Evolutionary conservation across 345 rosid species (phyloP), one percentile per base, ranked within the genome.

Genomic region (Camelina sativa): DNA sequence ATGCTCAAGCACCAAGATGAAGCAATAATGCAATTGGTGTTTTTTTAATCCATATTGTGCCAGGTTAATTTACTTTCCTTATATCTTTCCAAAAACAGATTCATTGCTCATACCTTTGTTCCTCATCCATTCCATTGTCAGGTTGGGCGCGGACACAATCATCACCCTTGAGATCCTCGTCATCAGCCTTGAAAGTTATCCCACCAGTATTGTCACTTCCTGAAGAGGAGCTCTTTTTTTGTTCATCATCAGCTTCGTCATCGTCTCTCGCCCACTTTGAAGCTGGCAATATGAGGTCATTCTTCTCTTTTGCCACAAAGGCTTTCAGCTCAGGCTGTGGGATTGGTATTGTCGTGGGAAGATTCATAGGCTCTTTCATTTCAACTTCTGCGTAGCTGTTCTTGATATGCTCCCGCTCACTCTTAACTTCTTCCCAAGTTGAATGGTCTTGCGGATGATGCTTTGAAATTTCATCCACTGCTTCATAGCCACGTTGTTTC

Each of bases 201-300:
- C 88, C 92, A 66, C 82, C 97, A 75, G 85, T 83, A 83, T 84
- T 89, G 73, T 91, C 98, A 71, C 92, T 91, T 78, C 96, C 97
- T 54, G 97, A 90, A 35, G 98, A 95, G 82, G 89, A 89, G 76
- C 96, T 85, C 77, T 82, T 84, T 83, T 89, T 86, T 73, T 83
- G 92, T 67, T 87, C 99, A 59, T 92, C 96, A 28, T 88, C 97
- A 66, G 88, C 88, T 57, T 87, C 98, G 66, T 92, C 93, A 82
- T 92, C 95, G 77, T 96, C 99, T 68, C 89, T 81, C 62, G 96
- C 93, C 99, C 99, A 96, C 81, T 89, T 96, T 64, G 99, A 92
- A 58, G 96, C 87, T 30, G 96, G 92, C 83, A 92, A 83, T 58
- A 89, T 76, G 62, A 88, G 92, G 61, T 91, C 98, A 35, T 4